phyloP scores from a whole-genome alignment of 108 stramenopile species.

The Bacterosira constricta region DNA sequence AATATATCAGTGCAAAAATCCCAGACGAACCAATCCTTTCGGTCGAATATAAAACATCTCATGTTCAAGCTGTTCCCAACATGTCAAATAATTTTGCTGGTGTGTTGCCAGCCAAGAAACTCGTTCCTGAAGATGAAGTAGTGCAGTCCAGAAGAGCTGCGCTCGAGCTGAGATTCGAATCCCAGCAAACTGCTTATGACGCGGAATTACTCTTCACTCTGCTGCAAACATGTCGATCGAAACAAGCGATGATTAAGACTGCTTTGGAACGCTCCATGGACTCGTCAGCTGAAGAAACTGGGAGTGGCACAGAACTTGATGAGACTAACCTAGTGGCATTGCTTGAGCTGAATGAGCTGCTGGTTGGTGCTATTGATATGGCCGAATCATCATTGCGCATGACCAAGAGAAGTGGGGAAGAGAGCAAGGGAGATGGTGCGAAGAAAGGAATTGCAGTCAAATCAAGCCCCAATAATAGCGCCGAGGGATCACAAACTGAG shows the following conservation, averaged over 20 bases:
- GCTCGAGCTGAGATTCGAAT: conserved; percentile 12
- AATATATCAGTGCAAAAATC: not conserved
- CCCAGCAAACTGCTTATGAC: conserved; percentile 1
- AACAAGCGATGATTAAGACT: conserved; percentile 3
- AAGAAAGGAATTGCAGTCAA: too few species aligned
- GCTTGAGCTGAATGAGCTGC: conserved; percentile 13
- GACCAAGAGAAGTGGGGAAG: not conserved
- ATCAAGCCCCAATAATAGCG: too few species aligned
- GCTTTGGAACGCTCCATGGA: conserved; percentile 20
- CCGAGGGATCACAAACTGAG: not conserved
- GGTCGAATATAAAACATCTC: too few species aligned
- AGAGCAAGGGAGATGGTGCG: not conserved
- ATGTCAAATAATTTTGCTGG: too few species aligned
- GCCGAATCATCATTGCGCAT: conserved; percentile 4
- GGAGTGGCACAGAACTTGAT: not conserved
- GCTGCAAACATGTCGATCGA: conserved; percentile 3
- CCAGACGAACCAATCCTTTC: not conserved
- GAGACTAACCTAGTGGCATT: conserved; percentile 13
- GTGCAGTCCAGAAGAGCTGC: conserved; percentile 9
- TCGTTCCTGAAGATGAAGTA: conserved; percentile 10
- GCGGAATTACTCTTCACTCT: not conserved
- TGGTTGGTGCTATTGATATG: not conserved
- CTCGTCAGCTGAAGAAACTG: not conserved
- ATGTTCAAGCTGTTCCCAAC: too few species aligned
- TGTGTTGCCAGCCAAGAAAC: too few species aligned